Evolutionary conservation across 352 stramenopile species (phyloP).

Genomic region (Blastocystis sp.): DNA sequence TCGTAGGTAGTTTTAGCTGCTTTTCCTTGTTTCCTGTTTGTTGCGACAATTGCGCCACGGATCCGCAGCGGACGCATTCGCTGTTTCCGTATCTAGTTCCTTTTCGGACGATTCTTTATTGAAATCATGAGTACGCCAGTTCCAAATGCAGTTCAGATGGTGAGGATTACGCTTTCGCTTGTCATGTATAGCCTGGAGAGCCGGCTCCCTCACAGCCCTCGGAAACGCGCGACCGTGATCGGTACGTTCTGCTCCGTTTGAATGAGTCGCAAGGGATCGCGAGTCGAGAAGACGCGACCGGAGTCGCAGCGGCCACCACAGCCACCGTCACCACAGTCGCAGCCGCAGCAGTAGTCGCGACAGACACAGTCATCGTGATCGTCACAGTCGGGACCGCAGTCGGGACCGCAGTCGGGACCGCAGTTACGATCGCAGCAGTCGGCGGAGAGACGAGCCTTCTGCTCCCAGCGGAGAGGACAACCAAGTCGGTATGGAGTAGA

Average conservation of each 20-base stretch:
- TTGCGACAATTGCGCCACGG: too few relatives aligned
- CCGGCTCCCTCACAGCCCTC: not conserved
- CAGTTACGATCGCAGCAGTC: not conserved
- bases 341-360: conserved; percentile 1
- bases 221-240: not conserved
- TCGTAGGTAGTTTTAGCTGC: not conserved
- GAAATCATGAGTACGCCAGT: too few relatives aligned
- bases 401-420: not conserved
- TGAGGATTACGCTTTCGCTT: not conserved
- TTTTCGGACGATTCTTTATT: too few relatives aligned
- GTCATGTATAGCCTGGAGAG: not conserved
- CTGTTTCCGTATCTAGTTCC: too few relatives aligned
- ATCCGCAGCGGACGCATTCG: too few relatives aligned
- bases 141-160: not conserved
- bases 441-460: not conserved
- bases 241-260: not conserved
- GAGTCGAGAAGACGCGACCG: not conserved
- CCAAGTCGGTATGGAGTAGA: not conserved
- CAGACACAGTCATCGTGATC: not conserved
- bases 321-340: not conserved
- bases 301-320: not conserved
- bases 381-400: not conserved
- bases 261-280: not conserved
- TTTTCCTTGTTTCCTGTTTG: not conserved
- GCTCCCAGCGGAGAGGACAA: not conserved